Base-by-base conservation (phyloP, 441 rosid genomes). In the Euphorbia corollata region DNA sequence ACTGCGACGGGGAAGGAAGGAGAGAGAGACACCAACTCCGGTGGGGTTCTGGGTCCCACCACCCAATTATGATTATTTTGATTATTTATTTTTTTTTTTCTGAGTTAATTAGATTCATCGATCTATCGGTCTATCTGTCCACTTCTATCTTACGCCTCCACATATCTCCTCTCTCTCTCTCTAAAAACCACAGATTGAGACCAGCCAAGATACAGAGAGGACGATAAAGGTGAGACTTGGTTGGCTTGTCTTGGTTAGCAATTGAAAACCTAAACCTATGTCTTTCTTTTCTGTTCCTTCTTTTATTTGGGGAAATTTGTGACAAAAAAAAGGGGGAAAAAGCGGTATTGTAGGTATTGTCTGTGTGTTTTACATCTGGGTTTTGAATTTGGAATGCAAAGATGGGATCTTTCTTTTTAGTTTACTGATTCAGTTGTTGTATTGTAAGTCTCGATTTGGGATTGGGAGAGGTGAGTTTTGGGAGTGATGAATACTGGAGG, bases 401-500 rank as follows among this genome's bases (percentile, higher is more conserved):
- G 73, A 23, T 68, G 75, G 79, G 79, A 64, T 80, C 81, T 36
- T 36, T 80, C 80, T 36, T 36, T 73, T 63, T 27, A 22, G 64
- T 71, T 66, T 50, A 72, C 48, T 72, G 69, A 74, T 68, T 61
- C 71, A 15, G 67, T 61, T 43, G 16, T 71, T 34, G 27, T 58
- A 75, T 71, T 34, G 27, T 58, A 75, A 74, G 63, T 62, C 62
- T 60, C 67, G 24, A 19, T 41, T 51, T 55, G 60, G 53, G 12
- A 3, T 45, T 24, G 34, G 34, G 23, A 8, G 63, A 58, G 24
- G 18, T 63, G 67, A 63, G 43, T 38, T 22, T 23, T 30, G 12
- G 22, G 19, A 70, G 78, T 47, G 59, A 93, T 93, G 97, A 83
- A 85, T 67, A 90, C 98, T 34, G 85, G 89, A n/a, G 97, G 97